Evolutionary conservation across 768 basidiomycete species (phyloP), one percentile per base, ranked within the genome.

Genomic region (Tylopilus sp.): DNA sequence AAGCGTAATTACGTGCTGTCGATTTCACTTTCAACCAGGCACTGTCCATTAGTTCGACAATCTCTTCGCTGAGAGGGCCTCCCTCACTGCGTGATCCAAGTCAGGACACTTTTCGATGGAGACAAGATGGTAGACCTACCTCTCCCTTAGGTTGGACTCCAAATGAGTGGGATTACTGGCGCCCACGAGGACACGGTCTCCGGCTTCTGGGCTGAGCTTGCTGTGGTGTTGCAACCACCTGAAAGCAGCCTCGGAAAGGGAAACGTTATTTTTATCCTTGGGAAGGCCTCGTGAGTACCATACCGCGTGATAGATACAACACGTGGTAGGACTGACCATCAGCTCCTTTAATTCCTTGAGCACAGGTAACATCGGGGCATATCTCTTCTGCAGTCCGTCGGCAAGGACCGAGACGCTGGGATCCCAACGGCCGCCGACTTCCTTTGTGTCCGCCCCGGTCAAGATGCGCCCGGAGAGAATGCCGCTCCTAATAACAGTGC

Each of bases 101-200:
- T 48, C 26, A 45, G 39, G 17, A 20, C 11, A 18, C 20, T 47
- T 6, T 33, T 45, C n/a, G 18, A 17, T 20, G 28, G 18, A 25
- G 18, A 21, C 6, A 11, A 40, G 21, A 23, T 13, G 4, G 13
- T 5, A 22, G n/a, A n/a, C 60, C 3, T 31, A 57, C 57, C 39
- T 52, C 18, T 48, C 54, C 35, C 50, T 48, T 6, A 63, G 20
- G 41, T 55, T 63, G 20, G 60, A 55, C 55, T 73, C 72, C 30
- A 75, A 57, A 43, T 76, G 73, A 12, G 52, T 48, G 30, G 58
- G 46, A n/a, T 57, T 69, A 21, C 63, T 65, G 2, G 73, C 72
- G 4, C 75, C 74, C 25, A 78, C 67, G 44, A 75, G 60, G 52
- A 75, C 56, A 21, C 48, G 52, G 43, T 69, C 65, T 40, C 61